Percentiles rank a stretch among this genome's conserved stretches.
Conservation (phyloP, 1,284 basidiomycete species). For the Microstroma glucosiphilum region DNA sequence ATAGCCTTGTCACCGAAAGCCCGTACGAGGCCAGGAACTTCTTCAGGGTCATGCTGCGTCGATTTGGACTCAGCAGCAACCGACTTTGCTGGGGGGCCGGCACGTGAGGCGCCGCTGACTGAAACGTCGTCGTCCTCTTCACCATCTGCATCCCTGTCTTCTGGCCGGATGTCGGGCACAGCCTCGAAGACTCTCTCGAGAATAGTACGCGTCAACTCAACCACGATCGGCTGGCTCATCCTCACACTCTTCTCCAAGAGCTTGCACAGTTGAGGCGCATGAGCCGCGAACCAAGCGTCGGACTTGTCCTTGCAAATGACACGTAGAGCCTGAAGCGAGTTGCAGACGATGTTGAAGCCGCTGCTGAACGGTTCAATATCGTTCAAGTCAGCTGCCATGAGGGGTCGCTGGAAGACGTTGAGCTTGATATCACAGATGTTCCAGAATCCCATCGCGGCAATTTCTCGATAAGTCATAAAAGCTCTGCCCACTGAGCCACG, state of each 20-base stretch:
- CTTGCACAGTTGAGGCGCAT: conserved; percentile 74
- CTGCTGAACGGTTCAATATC: conserved; percentile 45
- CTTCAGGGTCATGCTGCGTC: conserved; percentile 16
- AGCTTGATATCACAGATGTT: conserved; percentile 62
- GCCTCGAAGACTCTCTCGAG: conserved; percentile 80
- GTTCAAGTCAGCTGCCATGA: conserved; percentile 59
- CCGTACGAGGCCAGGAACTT: conserved; percentile 70
- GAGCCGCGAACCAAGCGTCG: conserved; percentile 72
- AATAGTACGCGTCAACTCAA: conserved; percentile 54
- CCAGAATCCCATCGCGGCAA: conserved; percentile 5
- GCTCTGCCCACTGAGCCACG: conserved; percentile 68
- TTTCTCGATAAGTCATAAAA: conserved; percentile 56
- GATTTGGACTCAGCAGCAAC: conserved; percentile 10
- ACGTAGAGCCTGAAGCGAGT: conserved; percentile 81
- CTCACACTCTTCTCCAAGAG: conserved; percentile 59
- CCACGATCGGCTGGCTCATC: conserved; percentile 29
- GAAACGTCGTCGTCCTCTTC: conserved; percentile 21
- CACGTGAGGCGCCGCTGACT: conserved; percentile 3
- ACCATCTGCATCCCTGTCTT: conserved; percentile 30
- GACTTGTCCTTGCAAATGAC: conserved; percentile 77
- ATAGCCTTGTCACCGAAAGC: conserved; percentile 69
- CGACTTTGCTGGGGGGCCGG: conserved; percentile 15
- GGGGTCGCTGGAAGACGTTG: conserved; percentile 54
- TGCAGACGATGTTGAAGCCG: conserved; percentile 66
- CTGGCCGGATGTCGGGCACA: conserved; percentile 57